phyloP scores from a whole-genome alignment of 192 early-diverging fungal species.

The Linnemannia schmuckeri region DNA sequence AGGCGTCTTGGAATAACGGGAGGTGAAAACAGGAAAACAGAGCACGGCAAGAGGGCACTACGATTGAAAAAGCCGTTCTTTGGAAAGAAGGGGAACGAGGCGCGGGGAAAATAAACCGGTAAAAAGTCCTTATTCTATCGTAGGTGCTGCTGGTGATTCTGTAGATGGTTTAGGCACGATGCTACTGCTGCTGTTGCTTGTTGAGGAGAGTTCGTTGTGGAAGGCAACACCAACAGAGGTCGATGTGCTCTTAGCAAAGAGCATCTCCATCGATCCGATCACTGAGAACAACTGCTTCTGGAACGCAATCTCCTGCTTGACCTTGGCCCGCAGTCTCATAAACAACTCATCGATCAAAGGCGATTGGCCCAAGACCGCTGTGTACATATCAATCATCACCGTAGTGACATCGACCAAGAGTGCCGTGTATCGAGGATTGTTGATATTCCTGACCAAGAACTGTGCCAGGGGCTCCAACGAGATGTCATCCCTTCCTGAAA shows the following conservation, averaged over 20 bases:
- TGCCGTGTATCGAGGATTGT: constrained; percentile 82
- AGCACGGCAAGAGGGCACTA: too few species aligned
- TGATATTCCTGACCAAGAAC: constrained; percentile 87
- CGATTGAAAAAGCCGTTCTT: too few species aligned
- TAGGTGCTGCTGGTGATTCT: not conserved
- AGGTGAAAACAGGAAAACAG: too few species aligned
- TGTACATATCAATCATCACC: constrained; percentile 88
- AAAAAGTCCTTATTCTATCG: not conserved
- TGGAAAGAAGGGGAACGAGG: too few species aligned
- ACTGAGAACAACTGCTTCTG: constrained; percentile 84
- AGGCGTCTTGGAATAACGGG: too few species aligned
- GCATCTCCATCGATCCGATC: constrained; percentile 87
- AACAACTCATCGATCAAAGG: constrained; percentile 85
- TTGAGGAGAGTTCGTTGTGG: constrained; percentile 45
- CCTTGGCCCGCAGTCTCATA: constrained; percentile 74
- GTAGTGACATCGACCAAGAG: constrained; percentile 86
- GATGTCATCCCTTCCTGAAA: constrained; percentile 90
- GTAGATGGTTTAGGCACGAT: constrained; percentile 4
- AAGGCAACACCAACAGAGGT: constrained; percentile 43
- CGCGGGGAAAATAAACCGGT: not conserved
- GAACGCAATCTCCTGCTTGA: constrained; percentile 80
- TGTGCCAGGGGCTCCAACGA: constrained; percentile 85
- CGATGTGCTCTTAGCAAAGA: constrained; percentile 70
- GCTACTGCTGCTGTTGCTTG: constrained; percentile 12
- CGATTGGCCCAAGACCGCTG: constrained; percentile 83